Evolutionary conservation across 805 yeast genomes (phyloP).

Genomic region (Pichia cabralensis): DNA sequence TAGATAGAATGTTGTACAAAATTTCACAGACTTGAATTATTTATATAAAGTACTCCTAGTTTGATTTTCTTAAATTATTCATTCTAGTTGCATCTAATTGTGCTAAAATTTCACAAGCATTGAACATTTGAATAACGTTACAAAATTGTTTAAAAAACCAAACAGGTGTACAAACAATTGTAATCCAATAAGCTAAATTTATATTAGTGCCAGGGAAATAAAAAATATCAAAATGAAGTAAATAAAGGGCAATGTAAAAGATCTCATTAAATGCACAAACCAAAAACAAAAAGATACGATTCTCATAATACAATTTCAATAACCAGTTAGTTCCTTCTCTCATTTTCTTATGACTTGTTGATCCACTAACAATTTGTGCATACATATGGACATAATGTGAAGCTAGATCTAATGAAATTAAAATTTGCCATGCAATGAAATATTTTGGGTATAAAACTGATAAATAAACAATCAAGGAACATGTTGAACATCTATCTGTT

Average conservation of each 20-base stretch:
- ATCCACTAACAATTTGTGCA: slow-evolving; percentile 76
- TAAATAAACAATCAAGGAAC: slow-evolving; percentile 81
- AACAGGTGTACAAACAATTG: slow-evolving; percentile 62
- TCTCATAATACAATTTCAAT: slow-evolving; percentile 77
- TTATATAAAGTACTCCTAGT: too few species aligned
- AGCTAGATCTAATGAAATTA: slow-evolving; percentile 79
- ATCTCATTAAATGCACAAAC: slow-evolving; percentile 92
- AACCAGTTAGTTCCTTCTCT: slow-evolving; percentile 61
- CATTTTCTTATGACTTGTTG: slow-evolving; percentile 74
- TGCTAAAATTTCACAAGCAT: slow-evolving; percentile 79
- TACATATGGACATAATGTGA: slow-evolving; percentile 99
- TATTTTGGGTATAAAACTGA: slow-evolving; percentile 69
- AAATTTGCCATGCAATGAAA: slow-evolving; percentile 65
- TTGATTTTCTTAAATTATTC: slow-evolving; percentile 7
- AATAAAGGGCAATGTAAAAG: slow-evolving; percentile 82
- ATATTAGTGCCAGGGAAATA: slow-evolving; percentile 30
- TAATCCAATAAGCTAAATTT: slow-evolving; percentile 26
- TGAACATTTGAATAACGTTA: slow-evolving; percentile 77
- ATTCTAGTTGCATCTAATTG: slow-evolving; percentile 53
- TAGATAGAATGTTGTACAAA: too few species aligned
- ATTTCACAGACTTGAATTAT: too few species aligned
- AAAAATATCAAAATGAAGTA: slow-evolving; percentile 50
- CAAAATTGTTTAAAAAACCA: slow-evolving; percentile 88
- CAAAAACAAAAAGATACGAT: slow-evolving; percentile 69
- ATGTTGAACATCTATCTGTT: slow-evolving; percentile 94